Evolutionary conservation across 192 early-diverging fungal genomes (phyloP), one percentile per base, ranked within the genome.

Genomic region (Oehlia diaphana): DNA sequence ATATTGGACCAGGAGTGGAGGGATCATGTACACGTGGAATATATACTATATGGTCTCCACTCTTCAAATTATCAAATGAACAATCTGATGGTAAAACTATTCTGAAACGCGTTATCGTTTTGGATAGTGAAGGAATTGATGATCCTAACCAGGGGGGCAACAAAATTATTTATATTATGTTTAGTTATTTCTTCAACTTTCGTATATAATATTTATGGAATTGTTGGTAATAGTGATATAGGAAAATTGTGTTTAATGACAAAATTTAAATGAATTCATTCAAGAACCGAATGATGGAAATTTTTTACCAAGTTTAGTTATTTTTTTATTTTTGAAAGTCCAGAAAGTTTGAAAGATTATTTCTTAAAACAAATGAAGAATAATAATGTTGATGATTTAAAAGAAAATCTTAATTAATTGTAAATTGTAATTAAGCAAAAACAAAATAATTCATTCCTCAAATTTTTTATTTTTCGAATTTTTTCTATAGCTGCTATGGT

Each of bases 81-180:
- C 9, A 49, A 23, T 23, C 10, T 28, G 13, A 37, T 62, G 9
- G 26, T 74, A 13, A 44, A 44, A 44, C 7, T 44, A 9, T 44
- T 44, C 42, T 23, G n/a, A 77, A 66, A 39, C 33, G 76, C 2
- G 63, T 77, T 0, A 67, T 77, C 23, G 14, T 77, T 12, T 33
- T 78, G 9, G 76, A 78, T 50, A 47, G 64, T 68, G 76, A 78
- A 68, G 76, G 76, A 9, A 53, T 78, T 3, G 39, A 78, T 53
- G 76, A 78, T 21, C 76, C 76, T 9, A 23, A 78, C 19, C 76
- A 78, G 68, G 44, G 33, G 65, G 44, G 76, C 64, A 12, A 78
- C 47, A 4, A 78, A 78, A 50, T 63, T 78, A 9, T 78, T 78
- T 14, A 42, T 78, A 33, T n/a, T 78, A 50, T 78, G 76, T 68